A percentile compares a stretch with the other conserved stretches of the same genome.
Conservation (phyloP, 371 early-diverging fungal genomes). For the Mortierella sp. region DNA sequence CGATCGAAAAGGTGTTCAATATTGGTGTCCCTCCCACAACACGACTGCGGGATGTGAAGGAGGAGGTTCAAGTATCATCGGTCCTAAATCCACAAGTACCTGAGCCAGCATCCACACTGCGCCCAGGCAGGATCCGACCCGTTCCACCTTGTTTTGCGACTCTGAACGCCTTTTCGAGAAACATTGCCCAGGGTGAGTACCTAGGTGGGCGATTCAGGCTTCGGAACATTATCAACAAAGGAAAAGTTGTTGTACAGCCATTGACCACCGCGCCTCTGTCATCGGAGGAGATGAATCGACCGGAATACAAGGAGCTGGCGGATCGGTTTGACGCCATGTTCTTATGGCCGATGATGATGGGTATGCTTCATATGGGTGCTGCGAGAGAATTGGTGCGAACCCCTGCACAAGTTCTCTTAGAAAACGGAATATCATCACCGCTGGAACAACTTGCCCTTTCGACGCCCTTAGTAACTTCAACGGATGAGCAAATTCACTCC, state of each 20-base stretch:
- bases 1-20: constrained; percentile 43
- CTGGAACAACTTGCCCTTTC: no score
- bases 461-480: no score
- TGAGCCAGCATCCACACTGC: constrained; percentile 5
- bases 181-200: constrained; percentile 22
- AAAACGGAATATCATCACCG: no score
- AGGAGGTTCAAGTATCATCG: neutral
- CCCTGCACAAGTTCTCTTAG: neutral
- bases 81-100: constrained; percentile 1
- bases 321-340: constrained; percentile 47
- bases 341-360: constrained; percentile 47
- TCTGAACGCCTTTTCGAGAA: constrained; percentile 23
- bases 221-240: constrained; percentile 2
- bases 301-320: constrained; percentile 36
- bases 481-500: no score
- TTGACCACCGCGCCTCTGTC: constrained; percentile 8
- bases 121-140: constrained; percentile 36
- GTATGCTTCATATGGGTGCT: constrained; percentile 37
- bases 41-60: neutral
- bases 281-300: constrained; percentile 18
- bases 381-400: constrained; percentile 10
- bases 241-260: neutral
- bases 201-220: constrained; percentile 18
- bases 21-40: constrained; percentile 31
- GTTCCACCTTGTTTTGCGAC: constrained; percentile 41